Evolutionary conservation across 75 land plant genomes (phyloP).

Genomic region (Ceratopteris richardii): DNA sequence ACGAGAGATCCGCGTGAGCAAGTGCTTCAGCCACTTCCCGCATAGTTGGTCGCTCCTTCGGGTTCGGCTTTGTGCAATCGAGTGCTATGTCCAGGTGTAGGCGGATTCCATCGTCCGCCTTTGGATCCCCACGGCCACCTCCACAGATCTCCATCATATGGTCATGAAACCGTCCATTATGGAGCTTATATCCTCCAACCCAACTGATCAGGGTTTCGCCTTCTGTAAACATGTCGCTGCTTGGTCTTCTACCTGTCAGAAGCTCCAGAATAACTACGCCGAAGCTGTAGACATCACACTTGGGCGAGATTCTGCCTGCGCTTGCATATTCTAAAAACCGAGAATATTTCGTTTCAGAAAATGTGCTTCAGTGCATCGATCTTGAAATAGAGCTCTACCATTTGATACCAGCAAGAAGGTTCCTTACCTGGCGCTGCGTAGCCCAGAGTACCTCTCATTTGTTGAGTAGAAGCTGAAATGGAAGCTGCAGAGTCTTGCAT

Average conservation of each 20-base stretch:
- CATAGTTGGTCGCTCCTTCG: slow-evolving; percentile 53
- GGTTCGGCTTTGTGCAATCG: slow-evolving; percentile 29
- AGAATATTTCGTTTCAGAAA: not conserved
- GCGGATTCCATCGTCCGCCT: too few species aligned
- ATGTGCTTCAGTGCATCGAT: not conserved
- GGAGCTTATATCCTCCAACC: not conserved
- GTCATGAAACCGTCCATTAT: not conserved
- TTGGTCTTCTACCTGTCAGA: slow-evolving; percentile 42
- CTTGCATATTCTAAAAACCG: slow-evolving; percentile 37
- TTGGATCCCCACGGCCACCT: not conserved
- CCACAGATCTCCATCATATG: slow-evolving; percentile 17
- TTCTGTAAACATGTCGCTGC: slow-evolving; percentile 15
- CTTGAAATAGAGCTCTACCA: not conserved
- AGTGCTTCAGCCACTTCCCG: slow-evolving; percentile 25
- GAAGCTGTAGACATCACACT: slow-evolving; percentile 56
- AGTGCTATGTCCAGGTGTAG: slow-evolving; percentile 19
- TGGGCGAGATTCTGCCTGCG: slow-evolving; percentile 27
- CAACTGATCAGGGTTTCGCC: slow-evolving; percentile 4
- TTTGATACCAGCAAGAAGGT: too few species aligned
- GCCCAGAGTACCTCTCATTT: slow-evolving; percentile 55
- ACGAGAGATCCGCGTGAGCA: too few species aligned
- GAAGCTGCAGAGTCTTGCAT: slow-evolving; percentile 11
- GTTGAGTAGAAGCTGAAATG: slow-evolving; percentile 11
- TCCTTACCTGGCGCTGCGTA: slow-evolving; percentile 77
- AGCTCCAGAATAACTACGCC: slow-evolving; percentile 43